These are phyloP conservation scores for Aspergillus bombycis DNA, from an alignment of 2,329 filamentous ascomycete genomes.

Conservation along the genomic window DNA sequence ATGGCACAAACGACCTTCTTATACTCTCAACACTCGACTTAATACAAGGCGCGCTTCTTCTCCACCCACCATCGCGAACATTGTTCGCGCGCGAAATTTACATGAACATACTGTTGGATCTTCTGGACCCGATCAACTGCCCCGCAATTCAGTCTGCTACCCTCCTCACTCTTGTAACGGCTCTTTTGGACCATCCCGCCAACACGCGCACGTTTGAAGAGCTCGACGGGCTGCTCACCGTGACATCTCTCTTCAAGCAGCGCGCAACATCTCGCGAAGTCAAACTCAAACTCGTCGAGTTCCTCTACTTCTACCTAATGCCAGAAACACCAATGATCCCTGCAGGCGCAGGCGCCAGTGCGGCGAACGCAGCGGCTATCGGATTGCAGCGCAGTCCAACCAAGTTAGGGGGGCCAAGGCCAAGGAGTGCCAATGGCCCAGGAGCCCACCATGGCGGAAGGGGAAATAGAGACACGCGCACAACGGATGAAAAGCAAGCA, in stretches of 20 bases:
- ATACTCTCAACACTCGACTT: constrained; percentile 87
- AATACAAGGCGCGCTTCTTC: constrained; percentile 81
- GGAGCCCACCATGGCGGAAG: constrained; percentile 30
- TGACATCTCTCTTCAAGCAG: constrained; percentile 91
- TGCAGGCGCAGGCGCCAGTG: constrained; percentile 30
- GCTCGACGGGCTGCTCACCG: constrained; percentile 86
- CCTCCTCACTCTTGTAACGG: constrained; percentile 85
- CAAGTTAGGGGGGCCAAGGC: constrained; percentile 65
- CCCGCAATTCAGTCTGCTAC: constrained; percentile 89
- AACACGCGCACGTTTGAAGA: constrained; percentile 92
- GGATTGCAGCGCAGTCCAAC: constrained; percentile 69
- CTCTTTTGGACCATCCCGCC: constrained; percentile 79
- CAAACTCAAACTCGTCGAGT: constrained; percentile 95
- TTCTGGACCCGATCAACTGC: constrained; percentile 89
- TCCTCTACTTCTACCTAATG: constrained; percentile 98
- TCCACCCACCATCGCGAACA: constrained; percentile 86
- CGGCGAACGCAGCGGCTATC: constrained; percentile 43
- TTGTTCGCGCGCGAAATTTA: constrained; percentile 87
- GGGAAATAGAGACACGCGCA: constrained; percentile 54
- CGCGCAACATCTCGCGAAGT: constrained; percentile 83
- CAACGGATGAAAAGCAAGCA: constrained; percentile 79
- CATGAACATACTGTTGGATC: constrained; percentile 95
- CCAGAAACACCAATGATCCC: constrained; percentile 67
- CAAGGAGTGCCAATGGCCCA: constrained; percentile 39
- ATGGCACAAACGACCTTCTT: constrained; percentile 82